Percentiles rank a stretch among this genome's conserved stretches.
Conservation (phyloP, 164 flowering plant genomes). For the Vitis rupestris region DNA sequence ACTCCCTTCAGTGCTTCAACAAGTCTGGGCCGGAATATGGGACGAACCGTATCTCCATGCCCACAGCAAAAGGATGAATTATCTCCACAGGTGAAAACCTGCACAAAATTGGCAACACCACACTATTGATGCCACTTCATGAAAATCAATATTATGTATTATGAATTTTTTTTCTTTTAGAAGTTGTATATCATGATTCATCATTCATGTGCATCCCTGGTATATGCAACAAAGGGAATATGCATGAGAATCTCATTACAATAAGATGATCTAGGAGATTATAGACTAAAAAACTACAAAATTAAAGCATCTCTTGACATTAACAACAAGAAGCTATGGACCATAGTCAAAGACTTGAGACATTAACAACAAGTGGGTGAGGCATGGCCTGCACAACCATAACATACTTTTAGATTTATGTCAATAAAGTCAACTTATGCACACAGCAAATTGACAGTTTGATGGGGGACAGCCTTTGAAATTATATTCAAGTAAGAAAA, state of each 20-base stretch:
- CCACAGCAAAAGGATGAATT: slow-evolving; percentile 92
- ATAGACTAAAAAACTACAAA: background rate
- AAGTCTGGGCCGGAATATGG: slow-evolving; percentile 71
- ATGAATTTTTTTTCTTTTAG: too few relatives aligned
- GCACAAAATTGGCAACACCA: slow-evolving; percentile 3
- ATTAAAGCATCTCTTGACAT: background rate
- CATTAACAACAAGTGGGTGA: background rate
- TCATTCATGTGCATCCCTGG: too few relatives aligned
- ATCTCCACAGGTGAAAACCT: slow-evolving; percentile 97
- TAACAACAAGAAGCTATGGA: background rate
- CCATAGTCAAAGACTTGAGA: background rate
- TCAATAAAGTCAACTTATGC: background rate
- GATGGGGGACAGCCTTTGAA: too few relatives aligned
- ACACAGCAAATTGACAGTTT: background rate
- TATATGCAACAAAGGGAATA: too few relatives aligned
- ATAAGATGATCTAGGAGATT: background rate
- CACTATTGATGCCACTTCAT: background rate
- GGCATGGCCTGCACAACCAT: background rate
- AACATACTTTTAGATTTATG: background rate
- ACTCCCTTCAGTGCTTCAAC: slow-evolving; percentile 78
- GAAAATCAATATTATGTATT: background rate
- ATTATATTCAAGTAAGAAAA: too few relatives aligned
- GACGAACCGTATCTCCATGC: slow-evolving; percentile 70
- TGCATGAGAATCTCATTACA: background rate
- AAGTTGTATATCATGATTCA: too few relatives aligned